Evolutionary conservation across 495 filamentous ascomycete genomes (phyloP), one percentile per base, ranked within the genome.

Genomic region (Aspergillus saccharolyticus): DNA sequence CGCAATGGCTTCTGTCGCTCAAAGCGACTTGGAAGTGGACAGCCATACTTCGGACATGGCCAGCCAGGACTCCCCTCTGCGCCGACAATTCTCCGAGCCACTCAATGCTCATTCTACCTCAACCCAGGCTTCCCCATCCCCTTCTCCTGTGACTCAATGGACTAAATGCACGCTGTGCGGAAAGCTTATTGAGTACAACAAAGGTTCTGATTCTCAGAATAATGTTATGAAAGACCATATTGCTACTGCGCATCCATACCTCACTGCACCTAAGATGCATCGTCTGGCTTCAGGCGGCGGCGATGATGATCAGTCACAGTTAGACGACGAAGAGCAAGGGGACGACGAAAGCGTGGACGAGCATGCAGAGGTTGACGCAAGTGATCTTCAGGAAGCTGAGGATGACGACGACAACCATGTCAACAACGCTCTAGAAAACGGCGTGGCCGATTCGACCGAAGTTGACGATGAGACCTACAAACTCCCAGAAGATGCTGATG

Each of bases 21-120:
- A 72, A 43, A 66, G 60, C 48, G 70, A 78, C 58, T 43, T 71
- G 47, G 72, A 74, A 21, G 59, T 65, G 60, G 72, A 76, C 55
- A 71, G 72, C 44, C 74, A 65, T 66, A 73, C 71, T 54, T 74
- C 74, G 15, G 70, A 72, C 53, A 60, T 75, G 58, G 71, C 69
- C 58, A 73, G 73, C 58, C 72, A 70, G 62, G 72, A 74, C 58
- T 77, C 74, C 54, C 69, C 72, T 18, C 55, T 74, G 61, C 73
- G 68, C 67, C 73, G 73, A 62, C 72, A 74, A 62, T 74, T 76
- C 61, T 77, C 75, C 61, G 75, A 78, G 48, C 72, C 71, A 47
- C 57, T 71, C 33, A 70, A 71, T 45, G 62, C 68, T 20, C 69
- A 59, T 21, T 72, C 70, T 59, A 72, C 66, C 21, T 75, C 75